These are phyloP conservation scores for Ceratobasidium sp. DNA, from an alignment of 1,284 basidiomycete species.

Conservation along the genomic window DNA sequence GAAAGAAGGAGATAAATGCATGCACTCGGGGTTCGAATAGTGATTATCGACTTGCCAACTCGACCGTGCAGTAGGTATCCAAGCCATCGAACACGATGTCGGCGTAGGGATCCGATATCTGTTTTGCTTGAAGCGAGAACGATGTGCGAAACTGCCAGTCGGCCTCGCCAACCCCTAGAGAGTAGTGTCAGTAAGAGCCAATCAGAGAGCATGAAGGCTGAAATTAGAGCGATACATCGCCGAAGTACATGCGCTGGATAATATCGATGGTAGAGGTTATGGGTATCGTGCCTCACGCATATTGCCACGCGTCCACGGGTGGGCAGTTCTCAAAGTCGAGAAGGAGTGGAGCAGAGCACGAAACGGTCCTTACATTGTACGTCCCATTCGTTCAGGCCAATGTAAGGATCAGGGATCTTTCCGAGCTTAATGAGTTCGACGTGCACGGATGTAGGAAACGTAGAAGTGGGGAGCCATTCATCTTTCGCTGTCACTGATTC, in stretches of 20 bases:
- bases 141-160: constrained; percentile 85
- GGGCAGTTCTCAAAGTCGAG: constrained; percentile 45
- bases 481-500: constrained; percentile 66
- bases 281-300: neutral
- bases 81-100: constrained; percentile 89
- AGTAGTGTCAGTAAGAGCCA: constrained; percentile 45
- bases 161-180: constrained; percentile 83
- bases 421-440: constrained; percentile 78
- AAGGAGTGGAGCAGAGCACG: neutral
- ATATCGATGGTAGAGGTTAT: neutral
- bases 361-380: constrained; percentile 73
- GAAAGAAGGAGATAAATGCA: neutral
- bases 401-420: constrained; percentile 84
- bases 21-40: neutral
- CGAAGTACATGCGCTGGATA: neutral
- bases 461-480: constrained; percentile 71
- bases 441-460: constrained; percentile 85
- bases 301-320: neutral
- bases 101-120: constrained; percentile 61
- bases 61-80: constrained; percentile 82
- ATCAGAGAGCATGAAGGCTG: too few species aligned
- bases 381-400: constrained; percentile 84
- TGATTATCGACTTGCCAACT: constrained; percentile 63
- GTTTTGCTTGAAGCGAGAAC: constrained; percentile 65
- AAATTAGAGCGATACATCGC: neutral